A percentile compares a stretch with the other conserved stretches of the same genome.
phyloP scores from a whole-genome alignment of 2,329 filamentous ascomycete species.

The Aspergillus ibericus region DNA sequence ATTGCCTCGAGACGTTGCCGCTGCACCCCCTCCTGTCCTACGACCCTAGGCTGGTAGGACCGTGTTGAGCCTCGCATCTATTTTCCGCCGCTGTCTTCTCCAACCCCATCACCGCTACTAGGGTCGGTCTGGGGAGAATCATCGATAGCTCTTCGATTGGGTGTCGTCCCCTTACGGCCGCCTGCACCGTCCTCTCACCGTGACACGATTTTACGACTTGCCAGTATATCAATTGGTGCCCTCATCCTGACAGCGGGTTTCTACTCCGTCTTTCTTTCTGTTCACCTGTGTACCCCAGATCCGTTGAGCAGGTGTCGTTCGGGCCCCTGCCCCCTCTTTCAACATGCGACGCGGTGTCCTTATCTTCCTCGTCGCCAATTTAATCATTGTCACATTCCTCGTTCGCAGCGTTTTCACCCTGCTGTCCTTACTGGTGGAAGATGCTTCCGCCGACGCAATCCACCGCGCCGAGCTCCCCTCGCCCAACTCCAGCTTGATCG shows the following conservation, averaged over 20 bases:
- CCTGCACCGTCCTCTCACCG: neutral
- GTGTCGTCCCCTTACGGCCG: neutral
- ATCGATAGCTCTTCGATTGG: constrained; percentile 1
- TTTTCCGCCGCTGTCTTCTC: constrained; percentile 1
- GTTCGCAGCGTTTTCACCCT: constrained; percentile 70
- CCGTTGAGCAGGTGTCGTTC: constrained; percentile 6
- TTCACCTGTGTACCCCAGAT: neutral
- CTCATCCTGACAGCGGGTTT: neutral
- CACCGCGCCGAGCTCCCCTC: constrained; percentile 65
- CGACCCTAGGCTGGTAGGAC: neutral
- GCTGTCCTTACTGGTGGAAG: constrained; percentile 67
- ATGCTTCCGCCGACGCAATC: constrained; percentile 67
- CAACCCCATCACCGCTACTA: neutral
- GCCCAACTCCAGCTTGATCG: constrained; percentile 61
- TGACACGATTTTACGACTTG: constrained; percentile 11
- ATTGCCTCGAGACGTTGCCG: neutral
- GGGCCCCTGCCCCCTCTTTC: constrained; percentile 17
- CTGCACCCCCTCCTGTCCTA: neutral
- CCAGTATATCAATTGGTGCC: constrained; percentile 4
- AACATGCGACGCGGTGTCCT: constrained; percentile 62
- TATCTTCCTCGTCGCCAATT: constrained; percentile 65
- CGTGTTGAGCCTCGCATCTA: neutral
- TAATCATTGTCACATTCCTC: constrained; percentile 63
- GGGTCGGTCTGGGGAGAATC: neutral
- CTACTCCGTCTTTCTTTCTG: neutral